Conservation (phyloP, 495 filamentous ascomycete species). For the Cairneyella variabilis region DNA sequence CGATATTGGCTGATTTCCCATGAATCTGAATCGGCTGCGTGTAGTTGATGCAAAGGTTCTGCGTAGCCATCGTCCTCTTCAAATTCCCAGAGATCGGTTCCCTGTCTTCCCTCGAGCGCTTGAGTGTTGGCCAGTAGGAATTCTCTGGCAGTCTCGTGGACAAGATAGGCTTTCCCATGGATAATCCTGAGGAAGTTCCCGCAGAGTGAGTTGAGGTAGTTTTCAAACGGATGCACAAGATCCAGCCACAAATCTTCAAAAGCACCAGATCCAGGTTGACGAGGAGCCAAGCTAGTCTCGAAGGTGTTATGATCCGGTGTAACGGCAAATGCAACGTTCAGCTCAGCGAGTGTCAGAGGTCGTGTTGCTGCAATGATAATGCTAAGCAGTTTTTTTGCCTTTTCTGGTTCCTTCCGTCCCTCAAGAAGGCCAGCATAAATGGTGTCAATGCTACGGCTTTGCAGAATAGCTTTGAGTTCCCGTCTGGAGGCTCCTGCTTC, state of each 20-base stretch:
- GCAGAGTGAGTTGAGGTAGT: conserved; percentile 32
- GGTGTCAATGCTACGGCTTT: conserved; percentile 10
- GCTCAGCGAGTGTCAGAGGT: conserved; percentile 7
- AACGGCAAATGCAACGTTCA: conserved; percentile 7
- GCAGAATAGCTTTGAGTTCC: conserved; percentile 14
- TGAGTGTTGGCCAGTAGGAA: conserved; percentile 15
- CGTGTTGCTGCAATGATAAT: conserved; percentile 7
- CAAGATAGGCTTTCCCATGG: conserved; percentile 33
- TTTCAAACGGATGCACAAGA: conserved; percentile 6
- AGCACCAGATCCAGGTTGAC: too few relatives aligned
- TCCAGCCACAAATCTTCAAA: neutral
- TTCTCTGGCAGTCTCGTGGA: conserved; percentile 29
- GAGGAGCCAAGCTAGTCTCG: too few relatives aligned
- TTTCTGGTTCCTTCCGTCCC: neutral
- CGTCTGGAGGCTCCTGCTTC: conserved; percentile 8
- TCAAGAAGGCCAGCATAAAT: conserved; percentile 14
- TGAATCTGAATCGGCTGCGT: too few relatives aligned
- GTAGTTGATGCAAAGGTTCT: too few relatives aligned
- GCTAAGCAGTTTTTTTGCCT: neutral
- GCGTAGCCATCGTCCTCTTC: too few relatives aligned
- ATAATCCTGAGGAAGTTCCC: conserved; percentile 38
- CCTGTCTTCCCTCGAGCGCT: neutral
- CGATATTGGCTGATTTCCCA: too few relatives aligned
- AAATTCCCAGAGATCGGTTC: too few relatives aligned
- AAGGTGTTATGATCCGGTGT: neutral